A percentile compares a stretch with the other conserved stretches of the same genome.
Conservation (phyloP, 2,329 filamentous ascomycete species). For the Xylaria sp. region DNA sequence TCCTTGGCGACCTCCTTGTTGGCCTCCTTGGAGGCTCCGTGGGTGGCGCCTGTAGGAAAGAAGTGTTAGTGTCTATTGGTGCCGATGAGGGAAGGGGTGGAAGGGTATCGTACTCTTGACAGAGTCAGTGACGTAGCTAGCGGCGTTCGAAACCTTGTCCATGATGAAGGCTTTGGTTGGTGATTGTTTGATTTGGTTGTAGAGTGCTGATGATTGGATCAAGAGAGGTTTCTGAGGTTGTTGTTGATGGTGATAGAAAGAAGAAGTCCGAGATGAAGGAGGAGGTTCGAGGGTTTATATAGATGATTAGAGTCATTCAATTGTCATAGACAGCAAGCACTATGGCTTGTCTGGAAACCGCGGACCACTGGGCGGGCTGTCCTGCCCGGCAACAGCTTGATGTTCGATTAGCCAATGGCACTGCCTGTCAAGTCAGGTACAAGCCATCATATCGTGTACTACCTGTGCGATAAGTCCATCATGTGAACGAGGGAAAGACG, state of each 20-base stretch:
- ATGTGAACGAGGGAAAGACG: slow-evolving; percentile 21
- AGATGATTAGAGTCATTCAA: slow-evolving; percentile 10
- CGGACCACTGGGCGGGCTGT: neutral
- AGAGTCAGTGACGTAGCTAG: slow-evolving; percentile 70
- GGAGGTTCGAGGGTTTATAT: slow-evolving; percentile 19
- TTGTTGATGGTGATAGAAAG: slow-evolving; percentile 12
- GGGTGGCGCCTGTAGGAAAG: slow-evolving; percentile 40
- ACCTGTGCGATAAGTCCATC: slow-evolving; percentile 1
- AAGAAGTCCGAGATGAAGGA: neutral
- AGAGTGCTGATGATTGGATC: slow-evolving; percentile 4
- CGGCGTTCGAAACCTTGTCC: slow-evolving; percentile 62
- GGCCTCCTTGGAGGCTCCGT: slow-evolving; percentile 65
- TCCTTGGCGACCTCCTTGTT: slow-evolving; percentile 73
- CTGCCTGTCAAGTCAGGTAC: neutral
- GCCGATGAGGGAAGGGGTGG: neutral
- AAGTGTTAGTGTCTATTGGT: slow-evolving; percentile 6
- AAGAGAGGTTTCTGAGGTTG: slow-evolving; percentile 28
- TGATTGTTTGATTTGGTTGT: slow-evolving; percentile 22
- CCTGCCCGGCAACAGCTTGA: neutral
- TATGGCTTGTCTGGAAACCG: slow-evolving; percentile 16
- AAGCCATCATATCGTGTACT: neutral
- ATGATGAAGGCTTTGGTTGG: slow-evolving; percentile 42
- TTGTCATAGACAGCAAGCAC: too few relatives aligned
- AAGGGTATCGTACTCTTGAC: slow-evolving; percentile 51
- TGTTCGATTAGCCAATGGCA: neutral